A percentile compares a stretch with the other conserved stretches of the same genome.
phyloP scores from a whole-genome alignment of 345 rosid genomes.

The Eucalyptus shirleyi region DNA sequence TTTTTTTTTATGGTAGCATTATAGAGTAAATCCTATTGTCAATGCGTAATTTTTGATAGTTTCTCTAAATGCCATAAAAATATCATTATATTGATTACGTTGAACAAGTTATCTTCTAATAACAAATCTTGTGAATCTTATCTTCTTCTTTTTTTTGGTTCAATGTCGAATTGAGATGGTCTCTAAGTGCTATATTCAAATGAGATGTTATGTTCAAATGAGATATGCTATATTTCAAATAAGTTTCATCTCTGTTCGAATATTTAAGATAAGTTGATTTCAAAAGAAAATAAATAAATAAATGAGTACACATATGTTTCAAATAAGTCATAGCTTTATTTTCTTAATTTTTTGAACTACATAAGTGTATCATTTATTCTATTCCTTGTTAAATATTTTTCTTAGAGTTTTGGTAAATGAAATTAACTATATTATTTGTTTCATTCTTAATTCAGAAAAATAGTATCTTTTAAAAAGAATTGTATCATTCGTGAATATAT shows the following conservation, averaged over 20 bases:
- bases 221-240: neutral
- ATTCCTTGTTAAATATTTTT: neutral
- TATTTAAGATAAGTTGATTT: neutral
- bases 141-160: neutral
- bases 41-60: neutral
- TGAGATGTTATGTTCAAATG: neutral
- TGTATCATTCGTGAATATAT: neutral
- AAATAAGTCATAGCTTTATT: neutral
- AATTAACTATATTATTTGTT: neutral
- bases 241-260: neutral
- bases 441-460: neutral
- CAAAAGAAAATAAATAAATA: neutral
- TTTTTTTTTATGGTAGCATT: neutral
- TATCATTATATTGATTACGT: neutral
- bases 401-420: neutral
- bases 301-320: neutral
- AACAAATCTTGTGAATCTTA: neutral
- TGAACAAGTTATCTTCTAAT: neutral
- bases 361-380: neutral
- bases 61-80: neutral
- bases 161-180: neutral
- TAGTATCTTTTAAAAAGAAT: neutral
- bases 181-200: neutral
- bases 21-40: neutral
- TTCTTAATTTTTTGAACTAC: neutral